These are phyloP conservation scores for Botrytis porri DNA, from an alignment of 2,329 filamentous ascomycete species.

Conservation along the genomic window DNA sequence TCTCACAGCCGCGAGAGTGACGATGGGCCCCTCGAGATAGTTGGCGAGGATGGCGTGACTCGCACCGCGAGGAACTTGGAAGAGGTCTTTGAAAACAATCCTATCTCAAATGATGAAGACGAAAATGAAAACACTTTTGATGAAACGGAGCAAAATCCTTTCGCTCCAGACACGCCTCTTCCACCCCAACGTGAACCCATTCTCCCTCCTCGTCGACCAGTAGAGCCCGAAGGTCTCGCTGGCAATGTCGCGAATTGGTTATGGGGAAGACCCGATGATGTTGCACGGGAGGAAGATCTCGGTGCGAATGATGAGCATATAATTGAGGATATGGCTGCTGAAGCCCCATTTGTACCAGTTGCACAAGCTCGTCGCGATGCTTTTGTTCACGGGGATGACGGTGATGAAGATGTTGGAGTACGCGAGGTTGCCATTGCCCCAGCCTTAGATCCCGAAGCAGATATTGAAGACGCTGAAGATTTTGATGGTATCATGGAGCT, in stretches of 20 bases:
- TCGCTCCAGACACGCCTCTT: constrained; percentile 24
- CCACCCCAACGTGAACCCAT: constrained; percentile 25
- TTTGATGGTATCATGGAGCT: constrained; percentile 95
- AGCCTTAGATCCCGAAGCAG: constrained; percentile 71
- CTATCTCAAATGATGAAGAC: constrained; percentile 27
- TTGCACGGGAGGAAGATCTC: constrained; percentile 42
- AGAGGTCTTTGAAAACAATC: constrained; percentile 30
- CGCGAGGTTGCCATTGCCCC: constrained; percentile 63
- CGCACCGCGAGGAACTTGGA: constrained; percentile 25
- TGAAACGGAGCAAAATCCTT: constrained; percentile 22
- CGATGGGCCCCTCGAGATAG: constrained; percentile 23
- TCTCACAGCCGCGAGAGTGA: neutral
- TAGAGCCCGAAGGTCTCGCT: constrained; percentile 41
- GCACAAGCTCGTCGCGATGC: constrained; percentile 27
- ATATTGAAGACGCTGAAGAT: constrained; percentile 85
- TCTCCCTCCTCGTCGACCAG: constrained; percentile 17
- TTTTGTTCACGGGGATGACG: constrained; percentile 30
- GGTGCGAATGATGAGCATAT: constrained; percentile 57
- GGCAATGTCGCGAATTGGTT: constrained; percentile 56
- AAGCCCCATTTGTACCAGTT: constrained; percentile 57
- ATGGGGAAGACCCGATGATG: constrained; percentile 54
- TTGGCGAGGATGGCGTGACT: constrained; percentile 27
- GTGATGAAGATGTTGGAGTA: constrained; percentile 52
- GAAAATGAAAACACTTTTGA: constrained; percentile 17
- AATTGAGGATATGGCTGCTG: constrained; percentile 56